phyloP scores from a whole-genome alignment of 1,284 basidiomycete genomes.

The Pseudozyma flocculosa region DNA sequence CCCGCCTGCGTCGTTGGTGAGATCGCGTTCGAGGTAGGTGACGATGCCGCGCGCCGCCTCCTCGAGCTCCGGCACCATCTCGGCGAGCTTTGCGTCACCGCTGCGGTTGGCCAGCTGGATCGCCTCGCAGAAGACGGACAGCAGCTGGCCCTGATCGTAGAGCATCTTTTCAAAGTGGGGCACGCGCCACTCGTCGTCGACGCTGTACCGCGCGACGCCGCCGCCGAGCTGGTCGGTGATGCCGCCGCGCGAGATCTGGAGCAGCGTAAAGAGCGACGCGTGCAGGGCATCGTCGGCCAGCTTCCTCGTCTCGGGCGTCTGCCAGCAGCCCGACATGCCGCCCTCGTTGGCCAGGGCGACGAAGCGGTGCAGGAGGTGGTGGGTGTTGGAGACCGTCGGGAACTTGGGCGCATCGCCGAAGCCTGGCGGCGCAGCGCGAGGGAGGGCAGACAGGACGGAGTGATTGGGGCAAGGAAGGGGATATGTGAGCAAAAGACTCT shows the following conservation, averaged over 20 bases:
- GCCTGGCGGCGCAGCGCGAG: neutral
- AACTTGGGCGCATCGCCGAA: constrained; percentile 61
- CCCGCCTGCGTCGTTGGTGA: constrained; percentile 58
- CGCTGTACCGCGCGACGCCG: constrained; percentile 61
- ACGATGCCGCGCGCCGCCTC: constrained; percentile 53
- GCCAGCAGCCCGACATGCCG: constrained; percentile 12
- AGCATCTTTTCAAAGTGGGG: constrained; percentile 64
- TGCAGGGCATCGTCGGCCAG: constrained; percentile 3
- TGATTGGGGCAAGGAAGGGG: no score
- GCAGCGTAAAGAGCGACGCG: constrained; percentile 47
- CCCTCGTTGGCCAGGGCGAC: constrained; percentile 5
- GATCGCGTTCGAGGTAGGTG: constrained; percentile 59
- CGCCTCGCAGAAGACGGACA: constrained; percentile 50
- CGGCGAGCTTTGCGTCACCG: neutral
- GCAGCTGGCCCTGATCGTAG: constrained; percentile 62
- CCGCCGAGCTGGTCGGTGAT: constrained; percentile 62
- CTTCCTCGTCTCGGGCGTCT: constrained; percentile 7
- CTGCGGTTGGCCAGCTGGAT: constrained; percentile 17
- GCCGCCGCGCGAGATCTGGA: constrained; percentile 60
- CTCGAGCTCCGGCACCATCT: constrained; percentile 9
- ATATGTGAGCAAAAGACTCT: no score
- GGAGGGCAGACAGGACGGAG: constrained; percentile 24
- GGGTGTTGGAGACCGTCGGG: constrained; percentile 49
- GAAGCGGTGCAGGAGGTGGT: constrained; percentile 46
- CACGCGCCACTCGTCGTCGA: constrained; percentile 61